phyloP scores from a whole-genome alignment of 2,329 filamentous ascomycete genomes.

The Monosporascus sp. region DNA sequence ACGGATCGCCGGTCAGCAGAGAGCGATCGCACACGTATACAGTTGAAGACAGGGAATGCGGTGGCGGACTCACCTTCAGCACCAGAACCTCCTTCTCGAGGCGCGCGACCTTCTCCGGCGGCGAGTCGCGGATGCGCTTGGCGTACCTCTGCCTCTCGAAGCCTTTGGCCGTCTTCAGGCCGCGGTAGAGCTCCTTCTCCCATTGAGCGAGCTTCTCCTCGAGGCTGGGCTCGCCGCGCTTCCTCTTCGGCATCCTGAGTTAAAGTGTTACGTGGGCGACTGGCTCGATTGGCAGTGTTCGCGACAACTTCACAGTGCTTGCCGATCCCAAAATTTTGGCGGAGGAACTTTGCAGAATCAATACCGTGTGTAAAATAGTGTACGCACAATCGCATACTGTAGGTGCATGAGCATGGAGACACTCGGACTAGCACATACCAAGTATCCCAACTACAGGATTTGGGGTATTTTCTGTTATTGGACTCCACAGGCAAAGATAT shows the following conservation, averaged over 20 bases:
- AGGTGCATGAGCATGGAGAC: too few species aligned
- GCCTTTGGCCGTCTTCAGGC: conserved; percentile 67
- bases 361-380: background rate
- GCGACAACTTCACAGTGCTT: background rate
- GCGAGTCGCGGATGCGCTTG: conserved; percentile 48
- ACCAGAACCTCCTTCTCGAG: conserved; percentile 57
- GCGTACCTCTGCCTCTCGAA: conserved; percentile 75
- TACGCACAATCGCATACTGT: too few species aligned
- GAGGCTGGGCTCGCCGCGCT: conserved; percentile 49
- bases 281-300: background rate
- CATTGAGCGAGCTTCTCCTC: conserved; percentile 48
- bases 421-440: too few species aligned
- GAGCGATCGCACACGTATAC: background rate
- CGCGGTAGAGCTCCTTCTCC: conserved; percentile 57
- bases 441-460: too few species aligned
- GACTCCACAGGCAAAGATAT: too few species aligned
- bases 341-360: background rate
- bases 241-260: conserved; percentile 28
- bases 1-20: conserved; percentile 3
- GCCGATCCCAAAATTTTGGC: background rate
- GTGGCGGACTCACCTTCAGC: conserved; percentile 41
- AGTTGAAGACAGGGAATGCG: background rate
- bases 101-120: conserved; percentile 48
- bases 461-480: too few species aligned
- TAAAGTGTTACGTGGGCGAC: background rate